A percentile compares a stretch with the other conserved stretches of the same genome.
Conservation (phyloP, 2,329 filamentous ascomycete species). For the Xylaria sp. region DNA sequence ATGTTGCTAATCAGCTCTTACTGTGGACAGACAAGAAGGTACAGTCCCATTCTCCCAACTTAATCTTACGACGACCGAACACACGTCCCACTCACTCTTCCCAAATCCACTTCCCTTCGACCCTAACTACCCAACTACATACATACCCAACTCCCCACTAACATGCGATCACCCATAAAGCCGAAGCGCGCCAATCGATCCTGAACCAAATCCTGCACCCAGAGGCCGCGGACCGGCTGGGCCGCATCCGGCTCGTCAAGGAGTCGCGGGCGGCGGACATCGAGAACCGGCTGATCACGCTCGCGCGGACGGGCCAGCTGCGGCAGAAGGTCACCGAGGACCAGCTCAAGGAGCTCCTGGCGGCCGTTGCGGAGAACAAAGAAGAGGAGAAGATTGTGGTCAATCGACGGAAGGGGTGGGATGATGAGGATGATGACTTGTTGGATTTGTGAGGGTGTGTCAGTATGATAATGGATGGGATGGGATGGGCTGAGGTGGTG, state of each 20-base stretch:
- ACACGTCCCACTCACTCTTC: neutral
- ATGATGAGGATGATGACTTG: slow-evolving; percentile 83
- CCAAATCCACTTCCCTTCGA: neutral
- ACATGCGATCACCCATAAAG: slow-evolving; percentile 41
- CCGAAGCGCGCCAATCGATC: slow-evolving; percentile 79
- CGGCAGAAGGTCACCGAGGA: slow-evolving; percentile 88
- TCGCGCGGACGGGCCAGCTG: slow-evolving; percentile 89
- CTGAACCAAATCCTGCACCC: slow-evolving; percentile 94
- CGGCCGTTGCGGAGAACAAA: slow-evolving; percentile 82
- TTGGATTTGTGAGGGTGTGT: slow-evolving; percentile 63
- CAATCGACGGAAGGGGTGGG: slow-evolving; percentile 81
- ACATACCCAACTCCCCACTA: neutral
- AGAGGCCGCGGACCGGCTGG: slow-evolving; percentile 90
- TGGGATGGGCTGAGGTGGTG: neutral
- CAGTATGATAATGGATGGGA: neutral
- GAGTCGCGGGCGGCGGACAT: slow-evolving; percentile 88
- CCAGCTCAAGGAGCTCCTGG: slow-evolving; percentile 91
- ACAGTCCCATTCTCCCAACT: neutral
- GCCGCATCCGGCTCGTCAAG: slow-evolving; percentile 95
- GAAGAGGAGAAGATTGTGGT: slow-evolving; percentile 89
- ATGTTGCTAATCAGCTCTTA: slow-evolving; percentile 26
- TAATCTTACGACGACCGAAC: neutral
- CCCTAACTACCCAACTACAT: neutral
- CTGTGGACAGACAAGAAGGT: slow-evolving; percentile 55
- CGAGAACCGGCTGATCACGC: slow-evolving; percentile 91